Conservation (phyloP, 2,329 filamentous ascomycete species). For the Tolypocladium tropicale region DNA sequence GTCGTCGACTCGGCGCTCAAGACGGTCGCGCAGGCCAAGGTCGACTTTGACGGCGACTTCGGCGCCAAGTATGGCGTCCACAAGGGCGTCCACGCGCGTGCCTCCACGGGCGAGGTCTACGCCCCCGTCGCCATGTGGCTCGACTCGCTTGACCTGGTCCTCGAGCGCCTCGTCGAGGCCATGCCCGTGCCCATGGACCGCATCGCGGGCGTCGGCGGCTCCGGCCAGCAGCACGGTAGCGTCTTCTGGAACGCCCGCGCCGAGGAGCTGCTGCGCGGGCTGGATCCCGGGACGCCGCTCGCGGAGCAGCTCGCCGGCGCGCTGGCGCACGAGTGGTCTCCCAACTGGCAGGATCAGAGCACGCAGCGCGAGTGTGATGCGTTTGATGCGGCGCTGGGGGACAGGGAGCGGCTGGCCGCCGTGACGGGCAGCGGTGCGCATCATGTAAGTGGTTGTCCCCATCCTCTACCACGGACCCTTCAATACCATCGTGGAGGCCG, state of each 20-base stretch:
- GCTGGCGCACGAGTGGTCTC: constrained; percentile 77
- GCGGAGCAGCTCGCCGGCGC: constrained; percentile 62
- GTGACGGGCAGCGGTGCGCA: constrained; percentile 88
- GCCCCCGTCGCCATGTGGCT: constrained; percentile 92
- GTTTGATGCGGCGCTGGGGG: constrained; percentile 67
- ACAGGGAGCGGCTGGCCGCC: constrained; percentile 57
- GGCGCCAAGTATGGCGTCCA: constrained; percentile 61
- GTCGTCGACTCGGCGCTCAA: constrained; percentile 76
- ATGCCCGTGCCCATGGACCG: constrained; percentile 54
- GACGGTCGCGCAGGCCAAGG: constrained; percentile 75
- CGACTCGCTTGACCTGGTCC: constrained; percentile 80
- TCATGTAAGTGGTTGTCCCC: constrained; percentile 59
- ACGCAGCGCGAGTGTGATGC: constrained; percentile 85
- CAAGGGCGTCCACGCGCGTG: constrained; percentile 81
- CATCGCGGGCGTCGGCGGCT: constrained; percentile 76
- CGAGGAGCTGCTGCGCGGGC: constrained; percentile 47
- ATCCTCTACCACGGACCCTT: background rate
- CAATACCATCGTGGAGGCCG: background rate
- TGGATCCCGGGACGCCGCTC: constrained; percentile 53
- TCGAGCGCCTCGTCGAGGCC: constrained; percentile 59
- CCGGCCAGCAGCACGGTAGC: constrained; percentile 95
- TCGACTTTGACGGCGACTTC: constrained; percentile 88
- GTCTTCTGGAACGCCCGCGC: constrained; percentile 80
- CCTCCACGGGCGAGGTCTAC: constrained; percentile 77
- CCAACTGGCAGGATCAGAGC: constrained; percentile 97